Evolutionary conservation across 140 eudicot species (phyloP), one percentile per base, ranked within the genome.

Genomic region (Oenanthe javanica): DNA sequence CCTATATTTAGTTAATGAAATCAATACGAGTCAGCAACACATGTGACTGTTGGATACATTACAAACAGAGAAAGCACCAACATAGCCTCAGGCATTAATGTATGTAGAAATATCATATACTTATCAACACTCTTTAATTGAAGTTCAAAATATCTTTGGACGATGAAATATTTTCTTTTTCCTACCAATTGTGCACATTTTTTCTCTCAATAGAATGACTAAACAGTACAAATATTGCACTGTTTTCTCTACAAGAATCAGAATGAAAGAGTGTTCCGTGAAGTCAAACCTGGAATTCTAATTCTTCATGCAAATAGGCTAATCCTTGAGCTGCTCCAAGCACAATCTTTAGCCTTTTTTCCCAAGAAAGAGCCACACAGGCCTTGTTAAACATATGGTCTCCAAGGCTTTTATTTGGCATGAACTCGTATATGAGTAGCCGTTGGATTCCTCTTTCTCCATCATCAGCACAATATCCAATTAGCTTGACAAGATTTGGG

Each of bases 251-350:
- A 19, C 73, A 27, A 36, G 21, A 12, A 67, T 31, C 2, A 21
- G 25, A 1, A 38, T 73, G 36, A n/a, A 46, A 43, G 13, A 72
- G 13, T 72, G 25, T 72, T 72, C 6, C 10, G 36, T 1, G 57
- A 19, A 73, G 48, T 31, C 14, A 72, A 79, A 90, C 91, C 87
- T 90, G 91, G 79, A 86, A 85, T 87, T 87, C 91, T 83, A 84
- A 79, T 77, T 90, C 94, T 83, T 90, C 92, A 69, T 90, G 95
- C 79, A 90, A 86, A 85, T 86, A 90, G 31, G 95, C 88, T 54
- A 90, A 85, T 70, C 95, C 95, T 81, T 85, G 86, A 49, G 95
- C 95, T 10, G 92, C 92, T 49, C 92, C 95, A 66, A 90, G 89
- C 67, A 86, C 76, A 23, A 90, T 84, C 67, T 88, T 85, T n/a